phyloP scores from a whole-genome alignment of 2,329 filamentous ascomycete species.

The Colletotrichum sp. region DNA sequence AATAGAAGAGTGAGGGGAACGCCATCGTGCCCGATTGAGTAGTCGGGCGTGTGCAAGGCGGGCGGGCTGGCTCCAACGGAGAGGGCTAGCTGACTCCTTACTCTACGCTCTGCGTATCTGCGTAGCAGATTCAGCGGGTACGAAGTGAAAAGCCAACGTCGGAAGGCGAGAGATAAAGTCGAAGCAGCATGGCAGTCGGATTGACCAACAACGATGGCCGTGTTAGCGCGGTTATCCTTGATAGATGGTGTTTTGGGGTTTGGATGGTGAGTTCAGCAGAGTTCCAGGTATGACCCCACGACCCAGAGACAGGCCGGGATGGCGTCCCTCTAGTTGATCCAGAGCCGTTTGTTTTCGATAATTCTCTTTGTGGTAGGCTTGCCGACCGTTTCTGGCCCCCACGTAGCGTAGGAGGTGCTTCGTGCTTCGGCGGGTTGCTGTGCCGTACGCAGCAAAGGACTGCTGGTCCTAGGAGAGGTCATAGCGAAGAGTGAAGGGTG shows the following conservation, averaged over 20 bases:
- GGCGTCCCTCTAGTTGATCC: background rate
- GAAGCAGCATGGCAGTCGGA: background rate
- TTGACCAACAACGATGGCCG: background rate
- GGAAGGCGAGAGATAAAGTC: background rate
- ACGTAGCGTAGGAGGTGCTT: background rate
- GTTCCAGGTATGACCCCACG: constrained; percentile 5
- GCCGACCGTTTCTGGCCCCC: constrained; percentile 8
- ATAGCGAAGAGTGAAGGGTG: background rate
- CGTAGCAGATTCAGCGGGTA: background rate
- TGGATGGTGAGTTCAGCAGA: constrained; percentile 4
- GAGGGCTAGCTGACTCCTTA: background rate
- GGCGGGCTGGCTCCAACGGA: background rate
- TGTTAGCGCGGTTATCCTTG: background rate
- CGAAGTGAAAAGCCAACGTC: background rate
- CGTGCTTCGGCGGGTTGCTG: background rate
- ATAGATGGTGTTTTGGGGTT: background rate
- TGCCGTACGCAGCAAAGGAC: constrained; percentile 1
- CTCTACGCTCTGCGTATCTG: background rate
- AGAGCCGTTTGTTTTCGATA: background rate
- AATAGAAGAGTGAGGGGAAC: background rate
- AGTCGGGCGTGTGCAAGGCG: background rate
- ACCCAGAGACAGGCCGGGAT: background rate
- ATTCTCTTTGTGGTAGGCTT: background rate
- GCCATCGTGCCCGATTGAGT: constrained; percentile 1
- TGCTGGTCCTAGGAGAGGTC: background rate